Percentiles rank a stretch among this genome's conserved stretches.
Conservation (phyloP, 495 filamentous ascomycete genomes). For the Bryoglossum gracile region DNA sequence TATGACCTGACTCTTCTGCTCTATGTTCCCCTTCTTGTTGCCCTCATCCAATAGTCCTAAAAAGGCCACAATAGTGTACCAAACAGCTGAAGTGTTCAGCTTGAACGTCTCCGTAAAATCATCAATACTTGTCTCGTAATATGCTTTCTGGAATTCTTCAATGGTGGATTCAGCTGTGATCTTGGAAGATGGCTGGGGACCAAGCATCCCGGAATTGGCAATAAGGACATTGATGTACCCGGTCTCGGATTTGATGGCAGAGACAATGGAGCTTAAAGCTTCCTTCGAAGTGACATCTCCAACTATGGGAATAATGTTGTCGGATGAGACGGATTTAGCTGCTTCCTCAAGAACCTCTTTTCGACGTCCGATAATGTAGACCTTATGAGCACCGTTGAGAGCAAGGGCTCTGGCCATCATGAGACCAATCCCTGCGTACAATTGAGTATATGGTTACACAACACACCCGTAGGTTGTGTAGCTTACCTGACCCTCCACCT, state of each 20-base stretch:
- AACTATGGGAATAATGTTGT: slow-evolving; percentile 48
- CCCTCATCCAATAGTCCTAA: slow-evolving; percentile 56
- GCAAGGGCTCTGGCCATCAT: slow-evolving; percentile 60
- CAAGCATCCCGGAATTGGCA: slow-evolving; percentile 59
- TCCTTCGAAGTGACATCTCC: slow-evolving; percentile 63
- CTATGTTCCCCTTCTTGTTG: slow-evolving; percentile 47
- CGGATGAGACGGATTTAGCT: slow-evolving; percentile 21
- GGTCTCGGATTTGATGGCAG: slow-evolving; percentile 43
- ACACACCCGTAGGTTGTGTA: too few species aligned
- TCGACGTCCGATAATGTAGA: slow-evolving; percentile 64
- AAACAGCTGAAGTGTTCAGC: slow-evolving; percentile 54
- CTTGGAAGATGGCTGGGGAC: slow-evolving; percentile 35
- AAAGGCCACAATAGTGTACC: slow-evolving; percentile 60
- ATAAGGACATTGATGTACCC: slow-evolving; percentile 58
- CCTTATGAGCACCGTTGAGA: slow-evolving; percentile 53
- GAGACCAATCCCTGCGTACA: slow-evolving; percentile 52
- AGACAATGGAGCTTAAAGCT: slow-evolving; percentile 46
- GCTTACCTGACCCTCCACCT: slow-evolving; percentile 48
- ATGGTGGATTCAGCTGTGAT: slow-evolving; percentile 26
- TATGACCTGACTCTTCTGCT: slow-evolving; percentile 55
- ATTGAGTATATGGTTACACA: background rate
- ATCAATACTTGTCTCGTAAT: slow-evolving; percentile 37
- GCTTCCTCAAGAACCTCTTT: slow-evolving; percentile 43
- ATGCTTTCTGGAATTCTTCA: slow-evolving; percentile 43
- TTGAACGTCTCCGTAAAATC: slow-evolving; percentile 52